phyloP scores from a whole-genome alignment of 1,139 yeast genomes.

The Taphrina flavorubra region DNA sequence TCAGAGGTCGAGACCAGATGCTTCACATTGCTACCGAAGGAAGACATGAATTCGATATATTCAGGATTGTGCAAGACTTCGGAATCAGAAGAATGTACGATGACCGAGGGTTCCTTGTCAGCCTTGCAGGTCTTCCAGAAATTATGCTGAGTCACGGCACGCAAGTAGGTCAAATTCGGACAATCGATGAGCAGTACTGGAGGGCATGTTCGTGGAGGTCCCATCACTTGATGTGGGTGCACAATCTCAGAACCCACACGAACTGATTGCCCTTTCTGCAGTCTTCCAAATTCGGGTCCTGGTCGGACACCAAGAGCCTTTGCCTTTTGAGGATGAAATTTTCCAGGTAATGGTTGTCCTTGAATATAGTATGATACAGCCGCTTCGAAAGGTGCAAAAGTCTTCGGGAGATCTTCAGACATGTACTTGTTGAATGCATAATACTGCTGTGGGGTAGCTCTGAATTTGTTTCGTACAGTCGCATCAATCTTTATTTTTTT shows the following conservation, averaged over 20 bases:
- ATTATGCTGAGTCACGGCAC: conserved; percentile 43
- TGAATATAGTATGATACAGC: conserved; percentile 67
- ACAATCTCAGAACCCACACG: conserved; percentile 65
- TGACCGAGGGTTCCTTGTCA: conserved; percentile 48
- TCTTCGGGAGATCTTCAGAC: conserved; percentile 13
- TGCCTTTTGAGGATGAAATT: conserved; percentile 72
- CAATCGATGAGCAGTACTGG: conserved; percentile 75
- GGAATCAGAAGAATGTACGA: conserved; percentile 48
- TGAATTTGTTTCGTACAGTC: not conserved
- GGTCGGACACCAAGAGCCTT: conserved; percentile 69
- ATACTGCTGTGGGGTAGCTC: not conserved
- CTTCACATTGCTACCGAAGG: conserved; percentile 20
- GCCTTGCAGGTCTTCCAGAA: conserved; percentile 45
- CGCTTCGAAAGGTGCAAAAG: conserved; percentile 17
- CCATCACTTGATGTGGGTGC: conserved; percentile 74
- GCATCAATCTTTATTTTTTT: not conserved
- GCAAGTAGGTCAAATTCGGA: conserved; percentile 64
- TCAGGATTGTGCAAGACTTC: conserved; percentile 34
- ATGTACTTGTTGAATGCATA: conserved; percentile 12
- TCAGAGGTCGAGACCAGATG: conserved; percentile 17
- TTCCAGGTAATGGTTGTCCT: conserved; percentile 75
- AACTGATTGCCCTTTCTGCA: conserved; percentile 54
- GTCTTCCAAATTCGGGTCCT: conserved; percentile 55
- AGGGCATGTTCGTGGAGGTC: conserved; percentile 62
- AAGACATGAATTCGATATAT: conserved; percentile 39